These are phyloP conservation scores for Coniochaeta prunicola DNA, from an alignment of 2,329 filamentous ascomycete species.

Conservation along the genomic window DNA sequence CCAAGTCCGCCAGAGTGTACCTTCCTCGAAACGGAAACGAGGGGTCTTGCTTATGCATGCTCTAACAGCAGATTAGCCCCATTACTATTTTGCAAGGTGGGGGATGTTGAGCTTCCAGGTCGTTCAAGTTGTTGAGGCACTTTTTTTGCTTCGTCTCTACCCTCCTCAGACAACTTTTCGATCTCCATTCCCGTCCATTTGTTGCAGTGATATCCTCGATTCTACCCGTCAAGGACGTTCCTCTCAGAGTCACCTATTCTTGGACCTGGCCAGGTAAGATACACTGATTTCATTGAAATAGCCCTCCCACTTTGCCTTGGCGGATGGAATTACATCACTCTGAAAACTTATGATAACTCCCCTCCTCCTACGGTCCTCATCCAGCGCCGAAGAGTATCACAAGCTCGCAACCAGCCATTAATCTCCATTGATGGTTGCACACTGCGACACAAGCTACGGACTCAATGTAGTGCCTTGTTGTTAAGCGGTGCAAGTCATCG, in stretches of 20 bases:
- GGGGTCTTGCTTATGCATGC: constrained; percentile 1
- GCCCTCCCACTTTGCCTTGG: neutral
- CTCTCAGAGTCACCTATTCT: neutral
- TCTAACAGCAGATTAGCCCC: too few relatives aligned
- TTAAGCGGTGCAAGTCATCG: neutral
- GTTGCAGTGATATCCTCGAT: neutral
- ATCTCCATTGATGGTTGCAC: neutral
- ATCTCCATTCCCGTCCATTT: neutral
- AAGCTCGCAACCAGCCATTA: neutral
- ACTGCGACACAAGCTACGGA: neutral
- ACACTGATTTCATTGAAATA: neutral
- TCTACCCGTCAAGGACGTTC: neutral
- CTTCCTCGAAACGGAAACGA: neutral
- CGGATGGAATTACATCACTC: neutral
- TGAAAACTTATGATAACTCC: neutral
- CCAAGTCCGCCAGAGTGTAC: neutral
- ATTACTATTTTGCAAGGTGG: neutral
- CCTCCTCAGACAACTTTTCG: constrained; percentile 6
- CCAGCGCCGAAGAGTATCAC: neutral
- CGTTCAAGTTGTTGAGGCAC: constrained; percentile 6
- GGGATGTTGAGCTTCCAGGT: constrained; percentile 3
- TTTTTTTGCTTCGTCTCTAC: constrained; percentile 6
- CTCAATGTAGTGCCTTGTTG: neutral
- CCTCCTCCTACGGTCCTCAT: neutral
- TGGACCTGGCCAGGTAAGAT: neutral